These are phyloP conservation scores for Trichoderma sp. DNA, from an alignment of 2,329 filamentous ascomycete genomes.

Conservation along the genomic window DNA sequence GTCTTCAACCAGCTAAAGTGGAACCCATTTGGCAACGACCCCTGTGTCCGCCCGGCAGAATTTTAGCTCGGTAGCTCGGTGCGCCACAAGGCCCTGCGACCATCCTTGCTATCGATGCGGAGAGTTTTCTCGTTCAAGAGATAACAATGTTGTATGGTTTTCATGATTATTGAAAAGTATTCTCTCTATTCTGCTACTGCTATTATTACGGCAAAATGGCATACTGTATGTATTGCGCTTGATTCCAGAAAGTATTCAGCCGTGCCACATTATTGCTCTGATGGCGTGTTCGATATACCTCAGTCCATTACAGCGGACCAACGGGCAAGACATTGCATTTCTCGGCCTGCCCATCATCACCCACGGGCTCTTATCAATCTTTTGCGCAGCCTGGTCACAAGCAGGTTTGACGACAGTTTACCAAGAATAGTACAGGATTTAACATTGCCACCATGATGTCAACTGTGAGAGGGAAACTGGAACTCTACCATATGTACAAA, in stretches of 20 bases:
- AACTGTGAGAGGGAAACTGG: not conserved
- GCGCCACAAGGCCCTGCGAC: not conserved
- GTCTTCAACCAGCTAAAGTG: conserved; percentile 23
- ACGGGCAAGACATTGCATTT: conserved; percentile 24
- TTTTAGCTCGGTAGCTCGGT: not conserved
- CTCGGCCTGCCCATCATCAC: conserved; percentile 21
- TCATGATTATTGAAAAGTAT: not conserved
- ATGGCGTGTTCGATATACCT: not conserved
- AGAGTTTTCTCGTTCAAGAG: not conserved
- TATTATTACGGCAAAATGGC: not conserved
- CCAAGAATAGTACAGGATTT: not conserved
- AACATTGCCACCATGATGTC: not conserved
- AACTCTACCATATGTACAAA: not conserved
- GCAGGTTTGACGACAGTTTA: not conserved
- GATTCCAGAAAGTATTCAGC: not conserved
- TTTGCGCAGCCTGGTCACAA: not conserved
- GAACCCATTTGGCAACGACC: conserved; percentile 1
- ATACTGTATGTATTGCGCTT: not conserved
- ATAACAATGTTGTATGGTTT: not conserved
- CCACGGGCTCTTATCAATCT: not conserved
- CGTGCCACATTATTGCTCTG: not conserved
- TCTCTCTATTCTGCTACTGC: not conserved
- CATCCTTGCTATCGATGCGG: not conserved
- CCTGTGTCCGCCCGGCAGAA: conserved; percentile 10
- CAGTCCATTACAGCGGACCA: conserved; percentile 17